A percentile compares a stretch with the other conserved stretches of the same genome.
Conservation (phyloP, 2,329 filamentous ascomycete genomes). For the Furcasterigmium sp. region DNA sequence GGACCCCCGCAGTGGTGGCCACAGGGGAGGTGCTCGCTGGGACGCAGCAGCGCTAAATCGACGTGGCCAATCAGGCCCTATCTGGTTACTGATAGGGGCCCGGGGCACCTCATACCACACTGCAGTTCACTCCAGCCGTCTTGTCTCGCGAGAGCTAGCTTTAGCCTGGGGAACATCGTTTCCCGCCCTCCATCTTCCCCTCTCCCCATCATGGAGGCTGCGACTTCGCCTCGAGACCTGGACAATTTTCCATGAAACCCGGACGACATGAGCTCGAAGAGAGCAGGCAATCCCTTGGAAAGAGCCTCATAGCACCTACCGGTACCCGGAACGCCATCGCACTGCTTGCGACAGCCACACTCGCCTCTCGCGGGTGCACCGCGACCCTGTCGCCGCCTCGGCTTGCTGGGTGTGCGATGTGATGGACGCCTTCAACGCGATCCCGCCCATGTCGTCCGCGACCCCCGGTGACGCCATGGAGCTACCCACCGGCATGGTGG, state of each 20-base stretch:
- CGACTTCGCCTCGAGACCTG: too few species aligned
- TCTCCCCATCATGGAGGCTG: too few species aligned
- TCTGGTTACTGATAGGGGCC: too few species aligned
- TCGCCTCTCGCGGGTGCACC: background rate
- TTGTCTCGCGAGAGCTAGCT: too few species aligned
- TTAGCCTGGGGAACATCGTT: too few species aligned
- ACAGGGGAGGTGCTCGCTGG: too few species aligned
- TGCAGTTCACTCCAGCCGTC: too few species aligned
- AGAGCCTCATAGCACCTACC: background rate
- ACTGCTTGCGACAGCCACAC: background rate
- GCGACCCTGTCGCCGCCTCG: slow-evolving; percentile 13
- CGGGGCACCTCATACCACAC: too few species aligned
- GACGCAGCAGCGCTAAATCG: too few species aligned
- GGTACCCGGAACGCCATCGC: background rate
- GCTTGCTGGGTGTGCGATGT: slow-evolving; percentile 32
- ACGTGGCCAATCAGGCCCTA: too few species aligned
- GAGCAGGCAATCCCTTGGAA: background rate
- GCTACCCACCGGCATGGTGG: slow-evolving; percentile 40
- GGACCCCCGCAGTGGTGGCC: too few species aligned
- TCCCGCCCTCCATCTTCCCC: too few species aligned
- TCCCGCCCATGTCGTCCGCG: slow-evolving; percentile 43
- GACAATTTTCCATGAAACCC: background rate
- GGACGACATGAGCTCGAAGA: background rate
- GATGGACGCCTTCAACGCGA: slow-evolving; percentile 55
- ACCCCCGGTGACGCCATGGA: slow-evolving; percentile 40